Conservation (phyloP, 352 stramenopile genomes). For the Phytophthora quininea region DNA sequence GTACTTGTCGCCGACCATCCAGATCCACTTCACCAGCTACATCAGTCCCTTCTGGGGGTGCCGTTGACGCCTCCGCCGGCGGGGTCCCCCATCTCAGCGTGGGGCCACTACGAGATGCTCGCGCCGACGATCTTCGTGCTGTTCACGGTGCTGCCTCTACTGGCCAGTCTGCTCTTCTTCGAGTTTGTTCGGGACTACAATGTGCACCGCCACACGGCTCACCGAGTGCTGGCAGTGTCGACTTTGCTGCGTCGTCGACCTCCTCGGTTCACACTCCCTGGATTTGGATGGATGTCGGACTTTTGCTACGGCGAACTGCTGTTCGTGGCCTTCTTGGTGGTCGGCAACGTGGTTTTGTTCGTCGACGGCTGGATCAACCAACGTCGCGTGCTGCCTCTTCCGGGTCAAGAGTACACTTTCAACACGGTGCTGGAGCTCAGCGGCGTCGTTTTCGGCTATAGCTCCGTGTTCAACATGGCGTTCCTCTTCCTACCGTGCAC, state of each 20-base stretch:
- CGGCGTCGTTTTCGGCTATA: conserved; percentile 54
- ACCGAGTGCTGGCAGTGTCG: conserved; percentile 40
- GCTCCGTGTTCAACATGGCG: conserved; percentile 64
- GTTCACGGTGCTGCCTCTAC: conserved; percentile 49
- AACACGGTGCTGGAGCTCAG: conserved; percentile 52
- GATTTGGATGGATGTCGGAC: conserved; percentile 12
- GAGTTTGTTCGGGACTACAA: conserved; percentile 50
- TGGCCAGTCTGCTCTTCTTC: conserved; percentile 47
- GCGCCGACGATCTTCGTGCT: conserved; percentile 60
- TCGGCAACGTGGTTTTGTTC: conserved; percentile 66
- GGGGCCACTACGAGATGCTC: conserved; percentile 61
- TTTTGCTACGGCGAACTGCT: conserved; percentile 75
- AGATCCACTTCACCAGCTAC: conserved; percentile 31
- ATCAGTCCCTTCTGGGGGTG: conserved; percentile 40
- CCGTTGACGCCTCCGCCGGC: conserved; percentile 34
- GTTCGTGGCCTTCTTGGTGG: conserved; percentile 47
- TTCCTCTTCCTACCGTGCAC: conserved; percentile 68
- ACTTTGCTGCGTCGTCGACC: conserved; percentile 56
- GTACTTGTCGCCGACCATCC: conserved; percentile 47
- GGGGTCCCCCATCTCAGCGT: conserved; percentile 25
- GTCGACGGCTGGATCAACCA: conserved; percentile 54
- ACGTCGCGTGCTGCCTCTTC: conserved; percentile 29
- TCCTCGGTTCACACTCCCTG: conserved; percentile 20
- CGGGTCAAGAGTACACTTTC: conserved; percentile 46
- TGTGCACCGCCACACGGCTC: conserved; percentile 46